These are phyloP conservation scores for Dothiorella sarmentorum DNA, from an alignment of 2,329 filamentous ascomycete species.

Conservation along the genomic window DNA sequence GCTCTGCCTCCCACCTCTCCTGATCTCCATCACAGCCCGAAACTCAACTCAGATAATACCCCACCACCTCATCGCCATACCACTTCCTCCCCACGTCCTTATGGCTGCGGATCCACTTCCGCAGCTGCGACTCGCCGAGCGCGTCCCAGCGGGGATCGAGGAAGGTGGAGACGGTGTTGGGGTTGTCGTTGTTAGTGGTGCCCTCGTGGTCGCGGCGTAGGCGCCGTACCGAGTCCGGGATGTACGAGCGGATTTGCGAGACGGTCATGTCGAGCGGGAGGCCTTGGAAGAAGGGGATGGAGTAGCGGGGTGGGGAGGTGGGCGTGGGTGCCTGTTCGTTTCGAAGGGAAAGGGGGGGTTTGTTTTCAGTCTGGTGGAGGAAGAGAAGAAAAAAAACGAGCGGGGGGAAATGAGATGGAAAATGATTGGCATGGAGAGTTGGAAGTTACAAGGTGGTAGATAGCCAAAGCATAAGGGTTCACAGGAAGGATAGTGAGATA, in stretches of 20 bases:
- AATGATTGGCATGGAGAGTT: too few relatives aligned
- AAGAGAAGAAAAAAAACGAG: too few relatives aligned
- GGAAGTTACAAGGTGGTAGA: too few relatives aligned
- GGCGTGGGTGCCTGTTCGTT: background rate
- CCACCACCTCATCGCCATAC: slow-evolving; percentile 28
- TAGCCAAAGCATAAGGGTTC: too few relatives aligned
- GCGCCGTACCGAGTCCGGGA: slow-evolving; percentile 26
- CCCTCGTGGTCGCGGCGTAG: slow-evolving; percentile 19
- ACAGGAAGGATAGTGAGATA: too few relatives aligned
- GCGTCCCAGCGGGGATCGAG: slow-evolving; percentile 32
- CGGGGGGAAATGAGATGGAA: too few relatives aligned
- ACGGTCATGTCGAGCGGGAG: slow-evolving; percentile 34
- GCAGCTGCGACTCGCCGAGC: slow-evolving; percentile 38
- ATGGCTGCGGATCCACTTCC: slow-evolving; percentile 36
- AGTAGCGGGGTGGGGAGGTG: slow-evolving; percentile 25
- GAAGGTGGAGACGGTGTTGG: slow-evolving; percentile 23
- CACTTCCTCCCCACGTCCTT: slow-evolving; percentile 35
- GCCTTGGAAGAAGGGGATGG: slow-evolving; percentile 39
- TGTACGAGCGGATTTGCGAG: slow-evolving; percentile 40
- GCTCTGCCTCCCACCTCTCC: too few relatives aligned
- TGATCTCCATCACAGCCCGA: too few relatives aligned
- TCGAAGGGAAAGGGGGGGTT: background rate
- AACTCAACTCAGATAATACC: slow-evolving; percentile 6
- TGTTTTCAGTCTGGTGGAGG: too few relatives aligned
- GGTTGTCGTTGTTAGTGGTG: background rate